phyloP scores from a whole-genome alignment of 2,329 filamentous ascomycete genomes.

The Colletotrichum paranaense region DNA sequence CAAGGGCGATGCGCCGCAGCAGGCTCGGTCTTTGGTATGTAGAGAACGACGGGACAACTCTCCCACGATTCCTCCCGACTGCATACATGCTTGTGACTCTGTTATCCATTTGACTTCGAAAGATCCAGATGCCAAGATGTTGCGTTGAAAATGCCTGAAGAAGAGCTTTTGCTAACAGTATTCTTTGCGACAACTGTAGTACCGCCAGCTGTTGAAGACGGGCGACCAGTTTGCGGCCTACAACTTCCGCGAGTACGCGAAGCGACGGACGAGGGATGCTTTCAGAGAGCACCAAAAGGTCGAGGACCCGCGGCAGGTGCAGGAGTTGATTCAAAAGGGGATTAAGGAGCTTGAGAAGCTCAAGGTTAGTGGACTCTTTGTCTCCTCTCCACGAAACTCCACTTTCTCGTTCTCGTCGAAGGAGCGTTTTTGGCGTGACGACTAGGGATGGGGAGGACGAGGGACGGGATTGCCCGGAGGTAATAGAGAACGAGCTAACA shows the following conservation, averaged over 20 bases:
- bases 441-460: neutral
- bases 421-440: too few relatives aligned
- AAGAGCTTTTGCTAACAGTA: neutral
- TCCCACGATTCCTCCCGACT: neutral
- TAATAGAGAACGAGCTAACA: neutral
- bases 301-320: constrained; percentile 79
- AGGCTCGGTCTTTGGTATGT: constrained; percentile 68
- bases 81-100: neutral
- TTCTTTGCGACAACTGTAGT: constrained; percentile 62
- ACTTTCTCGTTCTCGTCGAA: too few relatives aligned
- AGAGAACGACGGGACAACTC: constrained; percentile 6
- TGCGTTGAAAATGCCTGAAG: neutral
- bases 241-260: constrained; percentile 98
- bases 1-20: constrained; percentile 67
- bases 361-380: constrained; percentile 72
- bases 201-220: constrained; percentile 90
- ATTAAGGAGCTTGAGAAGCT: constrained; percentile 87
- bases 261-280: constrained; percentile 87
- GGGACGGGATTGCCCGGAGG: neutral
- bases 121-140: neutral
- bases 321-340: constrained; percentile 91
- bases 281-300: constrained; percentile 85
- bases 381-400: too few relatives aligned
- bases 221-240: constrained; percentile 90
- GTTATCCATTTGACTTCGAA: neutral